These are phyloP conservation scores for Geranomyces variabilis DNA, from an alignment of 192 early-diverging fungal genomes.

Conservation along the genomic window DNA sequence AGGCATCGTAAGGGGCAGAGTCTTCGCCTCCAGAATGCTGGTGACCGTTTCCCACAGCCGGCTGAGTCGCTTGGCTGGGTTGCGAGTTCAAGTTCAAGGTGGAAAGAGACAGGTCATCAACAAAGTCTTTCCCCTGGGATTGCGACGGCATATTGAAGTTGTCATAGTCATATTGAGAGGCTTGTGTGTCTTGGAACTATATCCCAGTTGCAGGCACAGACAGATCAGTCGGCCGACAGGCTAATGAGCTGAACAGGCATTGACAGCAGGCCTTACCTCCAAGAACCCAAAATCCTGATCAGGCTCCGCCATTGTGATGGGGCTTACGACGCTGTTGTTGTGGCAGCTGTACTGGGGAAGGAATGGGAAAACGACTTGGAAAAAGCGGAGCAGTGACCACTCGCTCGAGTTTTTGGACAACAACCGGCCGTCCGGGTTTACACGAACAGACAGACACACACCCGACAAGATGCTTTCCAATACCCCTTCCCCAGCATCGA, in stretches of 20 bases:
- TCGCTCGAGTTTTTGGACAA: too few relatives aligned
- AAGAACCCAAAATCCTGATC: slow-evolving; percentile 31
- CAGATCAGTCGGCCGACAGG: background rate
- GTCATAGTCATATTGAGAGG: slow-evolving; percentile 70
- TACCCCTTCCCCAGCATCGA: too few relatives aligned
- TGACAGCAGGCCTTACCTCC: slow-evolving; percentile 25
- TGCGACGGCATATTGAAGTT: slow-evolving; percentile 59
- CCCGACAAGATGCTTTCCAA: too few relatives aligned
- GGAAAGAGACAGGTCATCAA: slow-evolving; percentile 54
- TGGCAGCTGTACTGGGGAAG: slow-evolving; percentile 1
- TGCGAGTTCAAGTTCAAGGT: slow-evolving; percentile 43
- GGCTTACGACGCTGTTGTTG: background rate
- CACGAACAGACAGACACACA: too few relatives aligned
- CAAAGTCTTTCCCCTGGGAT: slow-evolving; percentile 47
- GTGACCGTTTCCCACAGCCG: background rate
- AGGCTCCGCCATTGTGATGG: background rate
- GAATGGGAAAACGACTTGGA: too few relatives aligned
- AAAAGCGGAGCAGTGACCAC: too few relatives aligned
- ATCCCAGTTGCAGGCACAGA: background rate
- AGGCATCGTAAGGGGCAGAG: slow-evolving; percentile 36
- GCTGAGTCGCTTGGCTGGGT: slow-evolving; percentile 38
- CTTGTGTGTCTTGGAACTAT: slow-evolving; percentile 56
- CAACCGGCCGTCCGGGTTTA: too few relatives aligned
- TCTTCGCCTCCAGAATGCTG: slow-evolving; percentile 48
- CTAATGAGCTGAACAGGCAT: too few relatives aligned